Conservation (phyloP, 805 yeast genomes). For the Metschnikowia vanudenii region DNA sequence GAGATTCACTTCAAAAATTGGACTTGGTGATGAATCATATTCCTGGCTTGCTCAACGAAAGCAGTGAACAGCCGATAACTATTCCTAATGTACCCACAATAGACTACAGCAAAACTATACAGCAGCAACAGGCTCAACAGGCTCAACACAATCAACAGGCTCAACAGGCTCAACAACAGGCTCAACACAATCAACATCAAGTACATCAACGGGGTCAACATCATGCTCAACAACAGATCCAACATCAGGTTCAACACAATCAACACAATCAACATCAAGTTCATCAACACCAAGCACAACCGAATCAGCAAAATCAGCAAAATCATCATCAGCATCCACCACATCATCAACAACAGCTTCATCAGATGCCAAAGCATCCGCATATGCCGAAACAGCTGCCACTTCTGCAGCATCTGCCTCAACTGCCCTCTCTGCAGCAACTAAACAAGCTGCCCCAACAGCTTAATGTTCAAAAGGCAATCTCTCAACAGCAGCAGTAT, state of each 20-base stretch:
- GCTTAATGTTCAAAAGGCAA: neutral
- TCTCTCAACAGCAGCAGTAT: conserved; percentile 2
- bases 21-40: conserved; percentile 72
- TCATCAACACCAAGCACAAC: too few species aligned
- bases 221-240: conserved; percentile 2
- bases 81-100: conserved; percentile 34
- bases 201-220: conserved; percentile 2
- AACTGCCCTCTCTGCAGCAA: conserved; percentile 16
- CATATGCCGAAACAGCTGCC: conserved; percentile 8
- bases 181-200: conserved; percentile 4
- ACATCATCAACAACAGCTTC: conserved; percentile 14
- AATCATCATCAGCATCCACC: too few species aligned
- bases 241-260: too few species aligned
- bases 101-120: conserved; percentile 18
- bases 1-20: conserved; percentile 67
- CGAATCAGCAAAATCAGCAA: too few species aligned
- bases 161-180: neutral
- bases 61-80: conserved; percentile 35
- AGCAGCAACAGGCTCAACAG: conserved; percentile 10
- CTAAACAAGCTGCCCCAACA: conserved; percentile 5
- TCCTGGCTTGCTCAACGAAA: conserved; percentile 59
- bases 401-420: conserved; percentile 17
- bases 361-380: conserved; percentile 4
- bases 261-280: too few species aligned
- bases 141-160: conserved; percentile 2